Evolutionary conservation across 768 basidiomycete genomes (phyloP), one percentile per base, ranked within the genome.

Genomic region (Panaeolus cyanescens): DNA sequence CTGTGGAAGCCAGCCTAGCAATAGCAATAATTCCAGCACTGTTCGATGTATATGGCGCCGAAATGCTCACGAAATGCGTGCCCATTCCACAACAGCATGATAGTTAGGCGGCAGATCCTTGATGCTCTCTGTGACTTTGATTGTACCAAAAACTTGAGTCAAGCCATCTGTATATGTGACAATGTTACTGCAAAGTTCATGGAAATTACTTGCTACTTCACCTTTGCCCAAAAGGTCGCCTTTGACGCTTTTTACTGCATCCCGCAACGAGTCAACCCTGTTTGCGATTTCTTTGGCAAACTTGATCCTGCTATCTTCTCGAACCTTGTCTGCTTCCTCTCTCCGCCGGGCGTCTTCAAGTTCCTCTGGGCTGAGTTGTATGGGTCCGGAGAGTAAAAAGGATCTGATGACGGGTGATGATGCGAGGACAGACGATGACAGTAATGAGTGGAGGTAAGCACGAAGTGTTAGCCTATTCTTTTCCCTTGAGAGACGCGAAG

Each of bases 401-500:
- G 91, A 92, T 56, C 84, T 83, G 34, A 98, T 80, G 10, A 98
- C 91, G 4, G 93, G 91, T 0, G 93, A 94, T 42, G 91, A 89
- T 4, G 91, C 89, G n/a, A 97, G 82, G 20, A 81, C 79, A 0
- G 88, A 84, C 1, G 86, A 86, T 22, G 85, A 74, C 58, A 99
- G 80, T 30, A 99, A 78, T 1, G 86, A 74, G 65, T 93, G 91
- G n/a, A 99, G 83, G 75, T 98, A 99, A 0, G 95, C 89, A 19
- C 97, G 87, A 17, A 99, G 85, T 0, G 97, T 99, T 4, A 99
- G 80, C 13, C 97, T 82, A 68, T 99, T 99, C 83, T 95, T 96
- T 73, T 99, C 97, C 25, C 97, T 82, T 1, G 93, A 81, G 20
- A 96, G 81, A 32, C 87, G 86, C 20, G 81, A 79, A 28, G 78